Base-by-base conservation (phyloP, 2,329 filamentous ascomycete genomes). In the Sarocladium brachiariae region DNA sequence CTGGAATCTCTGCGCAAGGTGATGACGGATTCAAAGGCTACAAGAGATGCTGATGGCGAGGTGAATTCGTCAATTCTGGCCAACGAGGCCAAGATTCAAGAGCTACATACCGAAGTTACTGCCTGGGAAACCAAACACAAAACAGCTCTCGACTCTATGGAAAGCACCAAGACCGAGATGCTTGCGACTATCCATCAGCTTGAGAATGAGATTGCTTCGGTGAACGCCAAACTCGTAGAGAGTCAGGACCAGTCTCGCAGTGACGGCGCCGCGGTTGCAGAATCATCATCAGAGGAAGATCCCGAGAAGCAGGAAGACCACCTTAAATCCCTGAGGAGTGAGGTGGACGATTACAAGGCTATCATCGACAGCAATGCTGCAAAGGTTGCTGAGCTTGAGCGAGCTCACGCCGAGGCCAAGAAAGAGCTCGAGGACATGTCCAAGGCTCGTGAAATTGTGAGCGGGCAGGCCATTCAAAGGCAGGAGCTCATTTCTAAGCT, bases 291-390 rank as follows among this genome's bases (percentile, higher is more conserved):
- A 7, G 33, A 35, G 6, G 31, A 14, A 13, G 46, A 37, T 23
- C 70, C 66, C 2, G 68, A 77, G 31, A 65, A 66, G 35, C 76
- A 78, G 61, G 71, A 84, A 52, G 73, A 78, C 31, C 69, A 84
- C 45, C 70, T 87, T 30, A 70, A 74, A 31, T 74, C 73, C 39
- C 69, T 96, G 37, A 86, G 87, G 55, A 76, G 70, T 53, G 85
- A 95, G 63, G 84, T 96, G 50, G 83, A 91, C 49, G 83, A 89
- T 62, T 90, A 95, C 69, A 91, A 87, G 69, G 71, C 77, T 3
- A 80, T 87, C 33, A 84, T 95, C 58, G 77, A 78, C 55, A 76
- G 73, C 56, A 88, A 91, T 59, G 74, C 82, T 11, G 64, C 77
- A 34, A 87, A 84, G 59, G 83, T 96, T 25, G 75, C 82, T 2